These are phyloP conservation scores for Fusarium sublunatum DNA, from an alignment of 2,329 filamentous ascomycete genomes.

Conservation along the genomic window DNA sequence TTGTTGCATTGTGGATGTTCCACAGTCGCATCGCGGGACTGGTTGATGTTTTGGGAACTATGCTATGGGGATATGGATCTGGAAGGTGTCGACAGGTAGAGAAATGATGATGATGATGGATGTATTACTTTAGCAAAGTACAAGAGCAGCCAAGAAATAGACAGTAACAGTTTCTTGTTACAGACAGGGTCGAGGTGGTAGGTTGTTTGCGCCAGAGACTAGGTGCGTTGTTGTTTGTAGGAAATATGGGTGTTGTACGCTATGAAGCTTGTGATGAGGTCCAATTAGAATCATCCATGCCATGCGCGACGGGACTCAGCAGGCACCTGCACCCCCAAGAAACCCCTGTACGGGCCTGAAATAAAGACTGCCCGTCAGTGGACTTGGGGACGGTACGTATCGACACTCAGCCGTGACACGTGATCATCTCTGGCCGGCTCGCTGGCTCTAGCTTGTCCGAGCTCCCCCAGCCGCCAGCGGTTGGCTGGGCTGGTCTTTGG, in stretches of 20 bases:
- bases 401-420: conserved; percentile 28
- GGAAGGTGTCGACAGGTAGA: conserved; percentile 4
- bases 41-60: conserved; percentile 40
- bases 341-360: conserved; percentile 25
- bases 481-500: conserved; percentile 26
- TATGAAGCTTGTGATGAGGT: conserved; percentile 32
- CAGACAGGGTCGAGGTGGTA: not conserved
- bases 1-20: conserved; percentile 71
- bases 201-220: conserved; percentile 10
- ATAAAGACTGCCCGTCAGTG: conserved; percentile 11
- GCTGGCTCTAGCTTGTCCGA: conserved; percentile 49
- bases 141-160: conserved; percentile 1
- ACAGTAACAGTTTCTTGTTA: not conserved
- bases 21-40: conserved; percentile 62
- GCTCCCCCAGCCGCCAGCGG: conserved; percentile 47
- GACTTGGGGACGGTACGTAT: conserved; percentile 15
- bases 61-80: conserved; percentile 24
- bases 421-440: conserved; percentile 43
- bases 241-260: conserved; percentile 9
- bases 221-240: conserved; percentile 20
- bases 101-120: not conserved
- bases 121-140: conserved; percentile 1
- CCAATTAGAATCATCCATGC: conserved; percentile 31
- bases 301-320: conserved; percentile 20
- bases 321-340: conserved; percentile 10